Conservation (phyloP, 352 stramenopile species). For the Phytophthora pseudosyringae region DNA sequence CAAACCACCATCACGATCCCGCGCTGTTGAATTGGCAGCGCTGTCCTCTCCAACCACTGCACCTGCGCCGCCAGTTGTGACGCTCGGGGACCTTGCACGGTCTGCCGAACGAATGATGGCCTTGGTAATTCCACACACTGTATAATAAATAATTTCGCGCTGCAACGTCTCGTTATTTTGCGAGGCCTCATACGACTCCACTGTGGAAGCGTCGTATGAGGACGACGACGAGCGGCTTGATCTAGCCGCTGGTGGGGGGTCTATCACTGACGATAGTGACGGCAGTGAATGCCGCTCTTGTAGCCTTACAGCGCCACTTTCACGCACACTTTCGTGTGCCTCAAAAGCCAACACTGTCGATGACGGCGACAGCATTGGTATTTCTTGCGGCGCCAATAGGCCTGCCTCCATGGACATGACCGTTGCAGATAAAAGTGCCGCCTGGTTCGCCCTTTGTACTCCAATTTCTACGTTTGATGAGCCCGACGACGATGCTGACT, state of each 20-base stretch:
- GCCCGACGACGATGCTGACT: constrained; percentile 36
- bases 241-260: constrained; percentile 14
- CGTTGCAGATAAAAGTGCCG: constrained; percentile 15
- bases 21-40: constrained; percentile 32
- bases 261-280: constrained; percentile 18
- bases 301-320: constrained; percentile 15
- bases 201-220: constrained; percentile 35
- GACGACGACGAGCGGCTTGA: constrained; percentile 40
- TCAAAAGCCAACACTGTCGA: constrained; percentile 22
- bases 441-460: constrained; percentile 8
- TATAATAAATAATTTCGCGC: constrained; percentile 89
- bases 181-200: constrained; percentile 49
- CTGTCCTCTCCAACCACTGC: constrained; percentile 24
- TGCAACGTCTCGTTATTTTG: constrained; percentile 80
- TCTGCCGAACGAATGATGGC: constrained; percentile 65
- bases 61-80: constrained; percentile 16
- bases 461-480: constrained; percentile 26
- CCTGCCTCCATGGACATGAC: constrained; percentile 36
- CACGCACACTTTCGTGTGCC: constrained; percentile 28
- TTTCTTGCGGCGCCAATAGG: constrained; percentile 16
- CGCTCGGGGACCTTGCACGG: constrained; percentile 31
- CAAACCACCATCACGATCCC: constrained; percentile 19
- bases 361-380: constrained; percentile 9
- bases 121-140: constrained; percentile 80
- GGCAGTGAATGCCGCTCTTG: constrained; percentile 31